Evolutionary conservation across 495 filamentous ascomycete genomes (phyloP), one percentile per base, ranked within the genome.

Genomic region (Penicillium turbatum): DNA sequence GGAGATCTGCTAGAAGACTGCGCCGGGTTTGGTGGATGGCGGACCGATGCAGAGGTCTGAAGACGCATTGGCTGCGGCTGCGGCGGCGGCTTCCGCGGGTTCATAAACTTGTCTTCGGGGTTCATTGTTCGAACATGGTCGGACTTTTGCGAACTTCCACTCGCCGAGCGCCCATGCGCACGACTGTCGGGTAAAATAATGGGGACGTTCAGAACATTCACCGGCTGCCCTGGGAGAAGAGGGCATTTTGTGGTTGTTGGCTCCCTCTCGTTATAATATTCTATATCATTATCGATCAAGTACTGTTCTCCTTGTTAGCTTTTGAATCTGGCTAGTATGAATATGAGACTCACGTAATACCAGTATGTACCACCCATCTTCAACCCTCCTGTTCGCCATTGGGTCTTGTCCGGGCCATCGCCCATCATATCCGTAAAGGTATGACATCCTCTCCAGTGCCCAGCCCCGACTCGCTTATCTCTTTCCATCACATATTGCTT

Each of bases 361-460:
- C 91, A 95, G 71, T 96, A 96, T 8, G 83, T 90, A n/a, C 84
- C 83, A 26, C 90, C 91, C 88, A 93, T 93, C 68, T 87, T 93
- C 51, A 96, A 77, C 19, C 86, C 91, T 27, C 90, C 91, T 30
- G 79, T 79, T 49, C 90, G 82, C 61, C 82, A 83, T 37, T 77
- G 69, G 11, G 69, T 71, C 39, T 73, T 70, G 38, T 76, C 68
- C n/a, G 87, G 79, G 17, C 89, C 90, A 65, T 96, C 91, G 55
- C 85, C 88, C 52, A 88, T 82, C 57, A 93, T 95, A 63, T 92
- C 83, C 54, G 86, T 80, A 68, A 93, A 95, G 5, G 81, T 79
- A 68, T 90, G 85, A 62, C 90, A 95, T 48, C 91, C 91, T 52
- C 83, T 79, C 91, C 91, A 95, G 60, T 87, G 82, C 41, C 86